Evolutionary conservation across 768 basidiomycete genomes (phyloP), one percentile per base, ranked within the genome.

Genomic region (Serendipita sp.): DNA sequence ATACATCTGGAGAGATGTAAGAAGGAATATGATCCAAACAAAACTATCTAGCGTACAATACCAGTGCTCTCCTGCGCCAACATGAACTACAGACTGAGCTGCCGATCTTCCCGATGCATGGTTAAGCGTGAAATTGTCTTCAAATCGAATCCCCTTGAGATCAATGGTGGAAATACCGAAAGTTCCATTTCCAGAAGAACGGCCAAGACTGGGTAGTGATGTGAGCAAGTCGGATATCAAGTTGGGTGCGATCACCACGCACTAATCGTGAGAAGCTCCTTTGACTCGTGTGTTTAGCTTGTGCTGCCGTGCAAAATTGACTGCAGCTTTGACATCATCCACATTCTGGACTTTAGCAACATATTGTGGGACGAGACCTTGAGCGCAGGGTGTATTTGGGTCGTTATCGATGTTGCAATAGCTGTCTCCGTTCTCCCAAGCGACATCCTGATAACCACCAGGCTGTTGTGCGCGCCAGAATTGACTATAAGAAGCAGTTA

Each of bases 1-100:
- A 81, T 0, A 75, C 76, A 53, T 79, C 76, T 60, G 18, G 66
- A 51, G 78, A 78, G 80, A 65, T 79, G 78, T 2, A 80, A 78
- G 1, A 79, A 4, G 80, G 78, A 8, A 76, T 58, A 38, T 38
- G 30, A 76, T 63, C 13, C 24, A 24, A 73, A 76, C 1, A 76
- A 58, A 46, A n/a, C 1, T 56, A n/a, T 44, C 24, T 7, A 24
- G 30, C 4, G 44, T 28, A 62, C 8, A 41, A 11, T 45, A 10
- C 48, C 24, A 13, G 63, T 24, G 28, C 32, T 37, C 66, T 74
- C 72, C 71, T 15, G 56, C 56, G 0, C 24, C 56, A 28, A 60
- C 34, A 35, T 60, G 56, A 2, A 60, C 56, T 10, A n/a, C 56
- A 24, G 56, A 5, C 35, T 75, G 64, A 47, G 68, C 65, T 16